A percentile compares a stretch with the other conserved stretches of the same genome.
Evolutionary conservation across 2,329 filamentous ascomycete species (phyloP).

Genomic region (Zalaria sp.): DNA sequence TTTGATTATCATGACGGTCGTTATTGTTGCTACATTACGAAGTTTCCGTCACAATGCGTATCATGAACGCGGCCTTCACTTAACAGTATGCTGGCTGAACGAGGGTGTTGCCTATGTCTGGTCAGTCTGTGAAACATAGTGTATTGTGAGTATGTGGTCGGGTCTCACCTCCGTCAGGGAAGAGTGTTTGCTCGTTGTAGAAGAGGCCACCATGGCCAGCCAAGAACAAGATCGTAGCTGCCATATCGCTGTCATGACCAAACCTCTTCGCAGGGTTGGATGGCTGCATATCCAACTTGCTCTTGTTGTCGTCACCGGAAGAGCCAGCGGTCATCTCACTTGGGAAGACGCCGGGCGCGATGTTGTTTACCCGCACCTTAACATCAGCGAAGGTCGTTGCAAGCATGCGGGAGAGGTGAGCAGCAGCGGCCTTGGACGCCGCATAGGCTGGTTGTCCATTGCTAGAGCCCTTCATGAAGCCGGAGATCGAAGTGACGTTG

Average conservation of each 20-base stretch:
- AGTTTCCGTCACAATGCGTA: too few species aligned
- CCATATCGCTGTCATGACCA: slow-evolving; percentile 37
- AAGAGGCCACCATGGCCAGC: slow-evolving; percentile 37
- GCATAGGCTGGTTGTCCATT: slow-evolving; percentile 40
- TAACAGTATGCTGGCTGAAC: slow-evolving; percentile 4
- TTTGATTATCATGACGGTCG: too few species aligned
- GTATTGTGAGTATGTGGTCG: not conserved
- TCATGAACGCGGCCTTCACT: not conserved
- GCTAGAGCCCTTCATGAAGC: slow-evolving; percentile 35
- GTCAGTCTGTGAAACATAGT: not conserved
- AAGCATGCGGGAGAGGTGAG: slow-evolving; percentile 31
- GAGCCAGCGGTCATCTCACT: slow-evolving; percentile 34
- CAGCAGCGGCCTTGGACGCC: slow-evolving; percentile 34
- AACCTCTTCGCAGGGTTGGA: slow-evolving; percentile 30
- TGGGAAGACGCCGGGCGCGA: slow-evolving; percentile 31
- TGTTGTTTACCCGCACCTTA: slow-evolving; percentile 29
- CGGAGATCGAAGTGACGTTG: slow-evolving; percentile 39
- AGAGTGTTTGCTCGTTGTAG: slow-evolving; percentile 39
- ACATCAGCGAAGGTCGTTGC: slow-evolving; percentile 28
- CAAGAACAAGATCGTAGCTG: slow-evolving; percentile 35
- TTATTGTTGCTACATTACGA: too few species aligned
- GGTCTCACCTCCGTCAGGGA: slow-evolving; percentile 29
- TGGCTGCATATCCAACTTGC: slow-evolving; percentile 23
- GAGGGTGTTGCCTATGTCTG: slow-evolving; percentile 5
- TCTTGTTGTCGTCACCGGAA: slow-evolving; percentile 34